These are phyloP conservation scores for Bryopsis sp. DNA, from an alignment of 139 green algal species.

Conservation along the genomic window DNA sequence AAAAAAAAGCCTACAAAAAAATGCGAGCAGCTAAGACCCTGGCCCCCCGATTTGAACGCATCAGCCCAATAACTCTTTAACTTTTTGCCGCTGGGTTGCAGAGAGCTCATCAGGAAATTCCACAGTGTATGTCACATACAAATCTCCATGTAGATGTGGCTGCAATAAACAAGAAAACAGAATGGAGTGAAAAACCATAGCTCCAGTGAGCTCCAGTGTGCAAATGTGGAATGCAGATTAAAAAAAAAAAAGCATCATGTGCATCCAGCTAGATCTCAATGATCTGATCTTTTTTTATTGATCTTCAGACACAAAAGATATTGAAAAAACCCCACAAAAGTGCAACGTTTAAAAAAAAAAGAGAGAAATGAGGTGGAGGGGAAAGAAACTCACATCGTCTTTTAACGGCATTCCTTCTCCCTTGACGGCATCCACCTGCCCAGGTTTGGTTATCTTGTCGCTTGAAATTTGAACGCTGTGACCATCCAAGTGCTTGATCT, in stretches of 20 bases:
- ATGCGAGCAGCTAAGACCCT: no score
- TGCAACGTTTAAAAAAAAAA: no score
- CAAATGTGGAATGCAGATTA: no score
- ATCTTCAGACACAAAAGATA: no score
- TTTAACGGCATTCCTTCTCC: conserved; percentile 69
- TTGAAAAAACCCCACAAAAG: no score
- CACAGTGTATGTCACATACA: conserved; percentile 2
- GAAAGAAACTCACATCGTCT: conserved; percentile 26
- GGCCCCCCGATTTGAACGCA: no score
- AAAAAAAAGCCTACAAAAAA: no score
- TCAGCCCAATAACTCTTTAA: conserved; percentile 1
- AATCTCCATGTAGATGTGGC: background rate
- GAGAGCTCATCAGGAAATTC: conserved; percentile 2
- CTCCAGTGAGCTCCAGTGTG: no score
- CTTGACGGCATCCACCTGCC: conserved; percentile 45
- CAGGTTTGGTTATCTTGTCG: conserved; percentile 40
- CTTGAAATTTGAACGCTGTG: conserved; percentile 47
- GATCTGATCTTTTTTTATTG: no score
- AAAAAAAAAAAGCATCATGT: no score
- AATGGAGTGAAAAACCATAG: background rate
- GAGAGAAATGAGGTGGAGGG: no score
- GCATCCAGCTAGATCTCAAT: no score
- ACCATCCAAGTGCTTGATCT: conserved; percentile 89
- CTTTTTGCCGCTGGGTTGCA: background rate
- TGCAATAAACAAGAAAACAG: background rate